phyloP scores from a whole-genome alignment of 768 basidiomycete species.

The Pleurotus ostreatus region DNA sequence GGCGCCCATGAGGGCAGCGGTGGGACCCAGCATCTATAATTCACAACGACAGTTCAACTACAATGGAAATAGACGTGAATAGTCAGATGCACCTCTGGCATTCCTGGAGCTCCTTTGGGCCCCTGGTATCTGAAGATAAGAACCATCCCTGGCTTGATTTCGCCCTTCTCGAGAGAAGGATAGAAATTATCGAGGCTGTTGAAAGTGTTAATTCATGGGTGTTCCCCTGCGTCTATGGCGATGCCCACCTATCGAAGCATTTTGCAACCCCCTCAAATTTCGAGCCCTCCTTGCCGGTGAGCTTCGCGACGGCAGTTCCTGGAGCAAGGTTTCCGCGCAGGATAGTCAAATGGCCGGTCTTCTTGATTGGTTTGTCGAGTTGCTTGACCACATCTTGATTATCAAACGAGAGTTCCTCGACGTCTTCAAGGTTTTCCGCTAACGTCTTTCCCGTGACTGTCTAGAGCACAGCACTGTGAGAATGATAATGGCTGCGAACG shows the following conservation, averaged over 20 bases:
- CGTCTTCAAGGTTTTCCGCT: constrained; percentile 81
- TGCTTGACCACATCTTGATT: constrained; percentile 74
- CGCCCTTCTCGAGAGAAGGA: constrained; percentile 65
- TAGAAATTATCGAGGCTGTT: constrained; percentile 66
- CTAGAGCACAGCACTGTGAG: not conserved
- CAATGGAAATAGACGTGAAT: not conserved
- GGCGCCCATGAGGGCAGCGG: constrained; percentile 80
- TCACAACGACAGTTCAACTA: not conserved
- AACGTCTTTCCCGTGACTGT: constrained; percentile 92
- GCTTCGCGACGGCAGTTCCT: constrained; percentile 83
- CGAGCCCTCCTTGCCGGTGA: constrained; percentile 90
- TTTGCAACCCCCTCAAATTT: constrained; percentile 78
- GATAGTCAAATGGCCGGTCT: constrained; percentile 83
- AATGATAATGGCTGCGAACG: not conserved
- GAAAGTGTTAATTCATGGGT: not conserved
- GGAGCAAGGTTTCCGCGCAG: constrained; percentile 88
- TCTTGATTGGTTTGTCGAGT: constrained; percentile 78
- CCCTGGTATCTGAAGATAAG: constrained; percentile 87
- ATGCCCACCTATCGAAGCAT: constrained; percentile 66
- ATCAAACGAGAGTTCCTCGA: constrained; percentile 63
- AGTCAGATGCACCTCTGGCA: constrained; percentile 62
- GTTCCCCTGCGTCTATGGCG: not conserved
- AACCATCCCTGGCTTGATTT: constrained; percentile 72
- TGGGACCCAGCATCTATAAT: constrained; percentile 52
- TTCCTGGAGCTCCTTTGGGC: constrained; percentile 88